These are phyloP conservation scores for Ajuga chamaepitys DNA, from an alignment of 257 asterid genomes.

Conservation along the genomic window DNA sequence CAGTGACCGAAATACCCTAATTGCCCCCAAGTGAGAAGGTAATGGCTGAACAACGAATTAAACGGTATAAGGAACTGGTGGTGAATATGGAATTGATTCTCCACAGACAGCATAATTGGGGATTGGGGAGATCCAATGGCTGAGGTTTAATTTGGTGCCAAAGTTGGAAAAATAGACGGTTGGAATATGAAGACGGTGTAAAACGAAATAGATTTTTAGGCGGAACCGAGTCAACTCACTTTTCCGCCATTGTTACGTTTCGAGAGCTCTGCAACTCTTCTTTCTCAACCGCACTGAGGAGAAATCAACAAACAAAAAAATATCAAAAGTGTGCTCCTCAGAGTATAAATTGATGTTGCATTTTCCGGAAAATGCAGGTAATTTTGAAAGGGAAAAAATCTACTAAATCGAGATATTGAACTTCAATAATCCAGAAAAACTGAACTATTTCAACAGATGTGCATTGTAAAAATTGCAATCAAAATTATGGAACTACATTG, in stretches of 20 bases:
- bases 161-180: conserved; percentile 19
- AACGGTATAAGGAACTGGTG: conserved; percentile 34
- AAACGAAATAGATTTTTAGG: background rate
- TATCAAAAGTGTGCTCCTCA: background rate
- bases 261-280: conserved; percentile 42
- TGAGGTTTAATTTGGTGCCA: background rate
- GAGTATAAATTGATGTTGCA: background rate
- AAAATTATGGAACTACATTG: background rate
- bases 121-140: conserved; percentile 24
- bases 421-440: background rate
- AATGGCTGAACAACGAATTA: conserved; percentile 17
- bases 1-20: conserved; percentile 6
- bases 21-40: conserved; percentile 5
- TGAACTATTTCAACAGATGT: background rate
- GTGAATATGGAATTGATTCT: conserved; percentile 12
- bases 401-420: background rate
- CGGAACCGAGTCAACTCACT: conserved; percentile 27
- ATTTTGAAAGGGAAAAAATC: background rate
- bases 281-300: conserved; percentile 32
- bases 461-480: background rate
- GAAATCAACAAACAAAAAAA: too few species aligned
- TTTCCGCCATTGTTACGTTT: conserved; percentile 50
- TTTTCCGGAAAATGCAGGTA: conserved; percentile 11
- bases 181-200: conserved; percentile 8
- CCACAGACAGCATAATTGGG: background rate